phyloP scores from a whole-genome alignment of 495 filamentous ascomycete species.

The Penicillium turbatum region DNA sequence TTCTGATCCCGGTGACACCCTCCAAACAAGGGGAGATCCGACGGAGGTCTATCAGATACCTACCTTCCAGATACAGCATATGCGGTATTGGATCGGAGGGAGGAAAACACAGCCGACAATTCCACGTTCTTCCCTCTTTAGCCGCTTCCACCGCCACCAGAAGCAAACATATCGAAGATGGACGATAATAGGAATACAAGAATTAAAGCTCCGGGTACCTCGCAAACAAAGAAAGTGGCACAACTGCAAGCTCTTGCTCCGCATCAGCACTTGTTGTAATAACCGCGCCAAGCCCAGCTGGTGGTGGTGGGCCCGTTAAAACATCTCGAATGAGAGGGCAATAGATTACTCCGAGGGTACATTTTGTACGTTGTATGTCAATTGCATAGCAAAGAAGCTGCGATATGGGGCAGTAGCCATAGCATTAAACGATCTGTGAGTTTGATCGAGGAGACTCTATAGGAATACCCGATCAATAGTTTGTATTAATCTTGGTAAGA shows the following conservation, averaged over 20 bases:
- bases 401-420: no score
- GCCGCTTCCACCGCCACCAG: constrained; percentile 6
- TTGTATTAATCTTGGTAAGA: no score
- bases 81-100: background rate
- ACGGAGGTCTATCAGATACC: background rate
- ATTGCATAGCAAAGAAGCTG: no score
- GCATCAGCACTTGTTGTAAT: constrained; percentile 9
- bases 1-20: background rate
- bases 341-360: no score
- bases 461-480: no score
- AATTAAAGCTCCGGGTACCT: background rate
- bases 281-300: background rate
- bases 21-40: background rate
- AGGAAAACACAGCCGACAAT: background rate
- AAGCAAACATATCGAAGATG: background rate
- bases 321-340: no score
- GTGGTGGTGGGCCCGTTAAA: no score
- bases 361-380: no score
- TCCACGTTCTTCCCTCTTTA: background rate
- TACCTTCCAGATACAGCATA: background rate
- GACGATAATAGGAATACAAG: background rate
- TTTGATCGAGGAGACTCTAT: no score
- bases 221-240: background rate
- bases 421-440: no score
- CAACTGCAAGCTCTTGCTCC: constrained; percentile 4